Base-by-base conservation (phyloP, 768 basidiomycete genomes). In the Leccinum obscurum region DNA sequence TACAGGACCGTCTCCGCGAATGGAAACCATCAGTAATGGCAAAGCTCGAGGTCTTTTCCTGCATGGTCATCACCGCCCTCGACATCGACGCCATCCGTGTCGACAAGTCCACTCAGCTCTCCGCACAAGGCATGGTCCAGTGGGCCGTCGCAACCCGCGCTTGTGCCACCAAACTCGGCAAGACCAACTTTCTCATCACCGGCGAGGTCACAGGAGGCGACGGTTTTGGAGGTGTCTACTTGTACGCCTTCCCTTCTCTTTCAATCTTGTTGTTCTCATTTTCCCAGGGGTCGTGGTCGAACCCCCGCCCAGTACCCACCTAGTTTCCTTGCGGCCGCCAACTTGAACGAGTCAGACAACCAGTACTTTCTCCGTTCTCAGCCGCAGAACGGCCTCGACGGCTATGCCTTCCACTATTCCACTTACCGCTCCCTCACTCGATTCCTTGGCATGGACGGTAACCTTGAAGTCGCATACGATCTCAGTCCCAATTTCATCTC, bases 141-240 rank as follows among this genome's bases (percentile, higher is more conserved):
- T 97, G 95, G 95, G 79, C 91, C 0, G 74, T 85, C 0, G 78
- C 80, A 57, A 92, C 93, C 1, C 83, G 92, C 46, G 77, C 80
- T 10, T 96, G 95, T 70, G 95, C 95, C 1, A 71, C 77, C 3
- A 74, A 77, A 0, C 75, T 92, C 15, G 85, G 86, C 56, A 97
- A 97, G 79, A 82, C 78, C 5, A 95, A 97, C 70, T 96, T 97
- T 73, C 89, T 86, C 76, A 94, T 97, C 65, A 79, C 92, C 1
- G 95, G 95, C 50, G 95, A 97, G 78, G 91, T 97, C 52, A 97
- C 95, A 8, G 95, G 94, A 78, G 95, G 94, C 58, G 88, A 97
- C 75, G 87, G 85, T 2, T 96, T 96, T 70, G 93, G 92, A 10
- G 78, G 93, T 0, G 76, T 96, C 11, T 97, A 96, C 75, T 76